These are phyloP conservation scores for Fomitopsis pinicola DNA, from an alignment of 1,284 basidiomycete genomes.

Conservation along the genomic window DNA sequence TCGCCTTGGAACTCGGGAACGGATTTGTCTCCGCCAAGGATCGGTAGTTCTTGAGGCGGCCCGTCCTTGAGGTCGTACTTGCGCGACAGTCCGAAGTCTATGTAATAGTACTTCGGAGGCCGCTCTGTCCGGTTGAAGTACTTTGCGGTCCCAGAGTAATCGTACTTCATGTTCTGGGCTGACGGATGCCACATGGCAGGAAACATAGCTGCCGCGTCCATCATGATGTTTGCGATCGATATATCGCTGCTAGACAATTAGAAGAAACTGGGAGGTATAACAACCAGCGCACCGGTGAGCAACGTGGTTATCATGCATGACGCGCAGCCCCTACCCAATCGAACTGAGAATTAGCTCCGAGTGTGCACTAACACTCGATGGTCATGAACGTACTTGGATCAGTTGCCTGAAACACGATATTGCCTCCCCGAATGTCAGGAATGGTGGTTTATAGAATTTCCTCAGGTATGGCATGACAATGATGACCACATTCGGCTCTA, in stretches of 20 bases:
- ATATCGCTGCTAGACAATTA: slow-evolving; percentile 30
- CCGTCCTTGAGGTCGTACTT: slow-evolving; percentile 8
- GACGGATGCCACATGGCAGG: slow-evolving; percentile 24
- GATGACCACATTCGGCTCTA: slow-evolving; percentile 8
- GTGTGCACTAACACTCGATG: background rate
- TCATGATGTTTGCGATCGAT: slow-evolving; percentile 32
- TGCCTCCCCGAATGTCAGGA: slow-evolving; percentile 25
- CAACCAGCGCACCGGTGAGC: slow-evolving; percentile 19
- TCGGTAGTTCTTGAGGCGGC: slow-evolving; percentile 12
- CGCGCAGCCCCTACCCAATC: slow-evolving; percentile 15
- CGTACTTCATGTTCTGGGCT: slow-evolving; percentile 3
- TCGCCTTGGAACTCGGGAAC: slow-evolving; percentile 15
- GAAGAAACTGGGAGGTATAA: background rate
- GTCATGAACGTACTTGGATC: slow-evolving; percentile 20
- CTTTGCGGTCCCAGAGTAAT: slow-evolving; percentile 17
- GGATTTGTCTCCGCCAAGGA: slow-evolving; percentile 14
- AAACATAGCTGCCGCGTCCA: slow-evolving; percentile 29
- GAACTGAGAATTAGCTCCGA: background rate
- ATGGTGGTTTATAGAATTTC: slow-evolving; percentile 15
- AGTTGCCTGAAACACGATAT: slow-evolving; percentile 25
- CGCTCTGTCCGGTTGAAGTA: slow-evolving; percentile 22
- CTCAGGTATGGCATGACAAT: slow-evolving; percentile 27
- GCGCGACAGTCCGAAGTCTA: slow-evolving; percentile 33
- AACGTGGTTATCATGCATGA: slow-evolving; percentile 19
- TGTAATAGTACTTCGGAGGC: slow-evolving; percentile 27